Conservation (phyloP, 2,329 filamentous ascomycete genomes). For the Colletotrichum sp. region DNA sequence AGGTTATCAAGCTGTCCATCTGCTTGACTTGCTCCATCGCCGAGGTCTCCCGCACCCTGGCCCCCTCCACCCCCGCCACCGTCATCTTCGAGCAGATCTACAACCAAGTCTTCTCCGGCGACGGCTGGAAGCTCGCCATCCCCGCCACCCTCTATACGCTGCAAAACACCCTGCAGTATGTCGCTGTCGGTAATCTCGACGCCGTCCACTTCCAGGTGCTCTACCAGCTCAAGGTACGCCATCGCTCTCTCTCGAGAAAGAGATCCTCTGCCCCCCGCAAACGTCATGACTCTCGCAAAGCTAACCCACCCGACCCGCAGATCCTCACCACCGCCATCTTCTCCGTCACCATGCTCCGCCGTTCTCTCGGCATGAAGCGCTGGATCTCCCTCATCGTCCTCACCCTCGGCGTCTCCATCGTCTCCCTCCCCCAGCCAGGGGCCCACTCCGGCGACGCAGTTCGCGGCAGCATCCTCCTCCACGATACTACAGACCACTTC, state of each 20-base stretch:
- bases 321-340: constrained; percentile 91
- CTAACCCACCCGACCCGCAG: constrained; percentile 34
- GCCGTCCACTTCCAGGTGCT: constrained; percentile 93
- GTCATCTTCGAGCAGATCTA: constrained; percentile 82
- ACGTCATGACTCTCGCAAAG: background rate
- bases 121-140: constrained; percentile 94
- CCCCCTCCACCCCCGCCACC: constrained; percentile 80
- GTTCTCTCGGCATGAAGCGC: constrained; percentile 72
- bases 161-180: constrained; percentile 92
- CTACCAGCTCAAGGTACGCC: constrained; percentile 82
- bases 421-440: constrained; percentile 69
- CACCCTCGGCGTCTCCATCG: constrained; percentile 81
- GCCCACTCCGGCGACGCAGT: constrained; percentile 55
- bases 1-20: constrained; percentile 87
- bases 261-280: background rate
- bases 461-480: constrained; percentile 64
- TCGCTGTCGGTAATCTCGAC: constrained; percentile 88
- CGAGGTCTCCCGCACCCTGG: constrained; percentile 79
- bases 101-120: constrained; percentile 81
- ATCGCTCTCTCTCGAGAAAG: background rate
- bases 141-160: constrained; percentile 88
- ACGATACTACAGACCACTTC: constrained; percentile 69
- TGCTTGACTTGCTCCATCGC: constrained; percentile 87
- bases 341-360: constrained; percentile 77
- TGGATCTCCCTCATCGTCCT: constrained; percentile 84